A percentile compares a stretch with the other conserved stretches of the same genome.
These are phyloP conservation scores for Apiospora rasikravindrae DNA, from an alignment of 2,329 filamentous ascomycete genomes.

Conservation along the genomic window DNA sequence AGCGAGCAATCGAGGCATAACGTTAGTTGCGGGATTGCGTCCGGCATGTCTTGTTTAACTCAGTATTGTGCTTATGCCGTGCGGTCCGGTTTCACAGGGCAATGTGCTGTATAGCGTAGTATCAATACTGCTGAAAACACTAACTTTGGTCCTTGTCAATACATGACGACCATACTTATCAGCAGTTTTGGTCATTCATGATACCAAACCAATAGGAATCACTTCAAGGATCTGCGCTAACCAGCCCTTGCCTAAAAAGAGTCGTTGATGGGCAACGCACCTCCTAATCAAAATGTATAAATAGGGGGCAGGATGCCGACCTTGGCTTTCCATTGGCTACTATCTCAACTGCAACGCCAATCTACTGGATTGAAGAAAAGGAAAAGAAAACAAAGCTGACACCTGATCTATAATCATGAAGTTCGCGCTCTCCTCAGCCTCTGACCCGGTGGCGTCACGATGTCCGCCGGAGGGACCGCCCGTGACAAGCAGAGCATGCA, in stretches of 20 bases:
- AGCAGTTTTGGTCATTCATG: not conserved
- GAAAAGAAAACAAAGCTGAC: too few relatives aligned
- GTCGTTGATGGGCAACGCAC: too few relatives aligned
- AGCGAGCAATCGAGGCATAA: not conserved
- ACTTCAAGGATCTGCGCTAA: not conserved
- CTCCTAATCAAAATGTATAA: too few relatives aligned
- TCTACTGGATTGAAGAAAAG: too few relatives aligned
- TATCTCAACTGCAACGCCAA: too few relatives aligned
- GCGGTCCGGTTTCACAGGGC: not conserved
- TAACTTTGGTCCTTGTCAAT: not conserved
- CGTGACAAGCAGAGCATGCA: constrained; percentile 23
- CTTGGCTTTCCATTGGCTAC: too few relatives aligned
- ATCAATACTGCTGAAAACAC: not conserved
- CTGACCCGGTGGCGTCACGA: not conserved
- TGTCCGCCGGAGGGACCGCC: constrained; percentile 22
- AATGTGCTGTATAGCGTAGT: not conserved
- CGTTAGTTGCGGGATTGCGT: not conserved
- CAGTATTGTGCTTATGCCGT: not conserved
- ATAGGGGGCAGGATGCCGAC: too few relatives aligned
- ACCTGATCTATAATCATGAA: not conserved
- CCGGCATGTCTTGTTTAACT: too few relatives aligned
- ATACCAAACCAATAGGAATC: not conserved
- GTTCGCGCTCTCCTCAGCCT: not conserved
- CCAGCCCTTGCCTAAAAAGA: not conserved
- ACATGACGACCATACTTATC: not conserved